Percentiles rank a stretch among this genome's conserved stretches.
These are phyloP conservation scores for Apiospora malaysiana DNA, from an alignment of 2,329 filamentous ascomycete species.

Conservation along the genomic window DNA sequence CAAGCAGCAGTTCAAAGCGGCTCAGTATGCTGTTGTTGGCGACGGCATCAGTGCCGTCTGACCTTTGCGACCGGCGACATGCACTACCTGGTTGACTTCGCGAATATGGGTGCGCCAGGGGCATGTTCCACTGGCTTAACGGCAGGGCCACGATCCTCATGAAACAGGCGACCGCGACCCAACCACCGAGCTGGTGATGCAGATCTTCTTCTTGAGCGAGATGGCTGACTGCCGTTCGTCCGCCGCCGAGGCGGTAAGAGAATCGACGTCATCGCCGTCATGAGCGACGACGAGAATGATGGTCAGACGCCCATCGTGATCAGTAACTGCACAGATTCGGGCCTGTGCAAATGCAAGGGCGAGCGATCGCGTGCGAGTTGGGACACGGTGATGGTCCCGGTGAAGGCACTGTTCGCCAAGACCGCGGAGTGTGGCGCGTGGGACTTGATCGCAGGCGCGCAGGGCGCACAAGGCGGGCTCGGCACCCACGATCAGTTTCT, in stretches of 20 bases:
- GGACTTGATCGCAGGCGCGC: not conserved
- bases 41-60: not conserved
- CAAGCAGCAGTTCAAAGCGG: not conserved
- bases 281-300: not conserved
- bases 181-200: slow-evolving; percentile 4
- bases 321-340: not conserved
- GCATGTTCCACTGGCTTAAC: slow-evolving; percentile 14
- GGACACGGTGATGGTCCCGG: not conserved
- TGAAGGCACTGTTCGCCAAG: not conserved
- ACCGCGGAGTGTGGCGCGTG: not conserved
- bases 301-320: not conserved
- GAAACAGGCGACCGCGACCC: slow-evolving; percentile 16
- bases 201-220: slow-evolving; percentile 6
- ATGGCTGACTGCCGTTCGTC: not conserved
- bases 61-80: slow-evolving; percentile 2
- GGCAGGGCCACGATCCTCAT: not conserved
- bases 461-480: not conserved
- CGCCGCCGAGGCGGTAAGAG: not conserved
- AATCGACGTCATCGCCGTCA: not conserved
- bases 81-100: slow-evolving; percentile 17
- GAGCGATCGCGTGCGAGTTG: not conserved
- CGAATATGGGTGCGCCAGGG: not conserved
- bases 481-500: not conserved
- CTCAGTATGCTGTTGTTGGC: too few species aligned
- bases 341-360: not conserved